phyloP scores from a whole-genome alignment of 352 stramenopile genomes.

The Nothophytophthora sp. region DNA sequence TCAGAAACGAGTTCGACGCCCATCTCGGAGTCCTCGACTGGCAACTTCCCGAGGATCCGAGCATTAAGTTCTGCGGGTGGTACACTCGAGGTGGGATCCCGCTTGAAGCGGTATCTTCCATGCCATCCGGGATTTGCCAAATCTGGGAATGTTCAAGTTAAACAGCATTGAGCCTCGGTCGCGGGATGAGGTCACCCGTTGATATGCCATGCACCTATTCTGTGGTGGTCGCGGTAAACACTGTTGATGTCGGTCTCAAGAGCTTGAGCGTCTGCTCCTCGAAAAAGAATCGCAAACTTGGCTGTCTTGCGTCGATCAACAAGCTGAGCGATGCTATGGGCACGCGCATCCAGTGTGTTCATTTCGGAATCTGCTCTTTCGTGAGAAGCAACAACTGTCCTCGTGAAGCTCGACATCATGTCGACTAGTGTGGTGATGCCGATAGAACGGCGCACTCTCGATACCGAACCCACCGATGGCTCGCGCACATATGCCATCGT shows the following conservation, averaged over 20 bases:
- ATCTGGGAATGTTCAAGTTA: constrained; percentile 13
- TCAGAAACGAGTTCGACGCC: neutral
- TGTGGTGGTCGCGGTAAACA: no score
- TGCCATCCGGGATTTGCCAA: constrained; percentile 17
- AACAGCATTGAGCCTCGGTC: constrained; percentile 1
- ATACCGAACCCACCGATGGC: constrained; percentile 15
- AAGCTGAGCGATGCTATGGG: no score
- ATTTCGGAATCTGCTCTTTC: constrained; percentile 24
- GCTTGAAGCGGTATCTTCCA: constrained; percentile 16
- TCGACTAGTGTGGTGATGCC: constrained; percentile 11
- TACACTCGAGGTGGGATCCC: no score
- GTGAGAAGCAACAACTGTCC: constrained; percentile 5
- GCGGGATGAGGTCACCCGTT: constrained; percentile 5
- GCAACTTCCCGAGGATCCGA: constrained; percentile 10
- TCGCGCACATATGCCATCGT: constrained; percentile 31
- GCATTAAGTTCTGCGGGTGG: neutral
- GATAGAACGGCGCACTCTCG: constrained; percentile 9
- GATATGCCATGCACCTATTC: no score
- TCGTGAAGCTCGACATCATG: neutral
- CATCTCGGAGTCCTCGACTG: constrained; percentile 2
- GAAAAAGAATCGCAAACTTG: neutral
- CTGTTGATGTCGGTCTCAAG: constrained; percentile 1
- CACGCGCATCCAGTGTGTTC: no score
- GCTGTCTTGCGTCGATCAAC: no score
- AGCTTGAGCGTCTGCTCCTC: neutral